These are phyloP conservation scores for Crotalaria pallida DNA, from an alignment of 306 rosid species.

Conservation along the genomic window DNA sequence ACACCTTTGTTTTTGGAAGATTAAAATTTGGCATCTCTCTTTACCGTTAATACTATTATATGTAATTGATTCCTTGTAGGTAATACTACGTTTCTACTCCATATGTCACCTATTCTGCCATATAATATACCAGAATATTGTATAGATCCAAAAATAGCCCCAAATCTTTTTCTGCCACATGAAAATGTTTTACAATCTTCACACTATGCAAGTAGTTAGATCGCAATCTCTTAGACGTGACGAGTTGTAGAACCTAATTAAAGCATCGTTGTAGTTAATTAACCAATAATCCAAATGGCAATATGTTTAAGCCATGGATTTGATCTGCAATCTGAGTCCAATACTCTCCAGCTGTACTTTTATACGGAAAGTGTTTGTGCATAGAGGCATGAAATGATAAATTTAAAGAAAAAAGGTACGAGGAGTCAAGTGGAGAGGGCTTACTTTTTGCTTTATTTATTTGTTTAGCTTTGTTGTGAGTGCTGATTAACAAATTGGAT, in stretches of 20 bases:
- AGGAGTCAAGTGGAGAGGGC: slow-evolving; percentile 29
- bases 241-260: not conserved
- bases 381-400: not conserved
- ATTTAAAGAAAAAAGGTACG: not conserved
- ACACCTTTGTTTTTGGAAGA: too few relatives aligned
- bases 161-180: not conserved
- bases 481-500: not conserved
- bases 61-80: too few relatives aligned
- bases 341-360: not conserved
- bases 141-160: not conserved
- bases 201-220: slow-evolving; percentile 24
- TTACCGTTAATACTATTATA: too few relatives aligned
- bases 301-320: slow-evolving; percentile 7
- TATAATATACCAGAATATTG: not conserved
- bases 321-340: not conserved
- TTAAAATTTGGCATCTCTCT: too few relatives aligned
- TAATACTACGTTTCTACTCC: too few relatives aligned
- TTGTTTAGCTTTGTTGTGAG: not conserved
- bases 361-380: not conserved
- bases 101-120: not conserved
- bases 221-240: slow-evolving; percentile 14
- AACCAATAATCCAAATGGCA: slow-evolving; percentile 1
- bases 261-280: slow-evolving; percentile 11
- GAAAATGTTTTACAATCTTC: not conserved
- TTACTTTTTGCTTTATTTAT: not conserved